phyloP scores from a whole-genome alignment of 306 rosid species.

The Quercus agrifolia region DNA sequence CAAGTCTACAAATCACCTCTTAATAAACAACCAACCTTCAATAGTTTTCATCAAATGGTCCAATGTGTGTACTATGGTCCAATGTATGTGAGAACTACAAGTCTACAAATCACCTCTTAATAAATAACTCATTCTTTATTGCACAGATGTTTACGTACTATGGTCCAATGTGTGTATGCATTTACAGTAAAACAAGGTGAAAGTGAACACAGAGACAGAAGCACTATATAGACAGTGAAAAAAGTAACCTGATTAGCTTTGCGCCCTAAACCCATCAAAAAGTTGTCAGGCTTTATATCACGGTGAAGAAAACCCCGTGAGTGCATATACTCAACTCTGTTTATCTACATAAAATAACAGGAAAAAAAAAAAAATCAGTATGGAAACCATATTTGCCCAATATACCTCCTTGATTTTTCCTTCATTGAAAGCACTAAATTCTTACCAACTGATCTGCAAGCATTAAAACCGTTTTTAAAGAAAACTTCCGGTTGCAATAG shows the following conservation, averaged over 20 bases:
- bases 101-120: no score
- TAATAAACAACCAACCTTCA: no score
- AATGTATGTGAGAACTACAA: neutral
- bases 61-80: neutral
- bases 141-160: neutral
- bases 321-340: constrained; percentile 98
- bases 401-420: constrained; percentile 6
- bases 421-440: neutral
- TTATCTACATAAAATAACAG: constrained; percentile 48
- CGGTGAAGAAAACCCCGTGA: constrained; percentile 97
- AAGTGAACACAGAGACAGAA: constrained; percentile 13
- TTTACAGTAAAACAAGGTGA: neutral
- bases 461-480: constrained; percentile 94
- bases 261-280: constrained; percentile 97
- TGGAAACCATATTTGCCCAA: constrained; percentile 3
- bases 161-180: neutral
- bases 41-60: no score
- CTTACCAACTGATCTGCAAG: constrained; percentile 98
- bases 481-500: constrained; percentile 79
- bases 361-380: constrained; percentile 21
- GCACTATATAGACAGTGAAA: neutral
- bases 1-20: no score
- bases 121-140: no score
- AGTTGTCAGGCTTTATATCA: constrained; percentile 99
- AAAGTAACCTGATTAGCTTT: constrained; percentile 91